These are phyloP conservation scores for Carex littledalei DNA, from an alignment of 176 grass and related monocot genomes.

Conservation along the genomic window DNA sequence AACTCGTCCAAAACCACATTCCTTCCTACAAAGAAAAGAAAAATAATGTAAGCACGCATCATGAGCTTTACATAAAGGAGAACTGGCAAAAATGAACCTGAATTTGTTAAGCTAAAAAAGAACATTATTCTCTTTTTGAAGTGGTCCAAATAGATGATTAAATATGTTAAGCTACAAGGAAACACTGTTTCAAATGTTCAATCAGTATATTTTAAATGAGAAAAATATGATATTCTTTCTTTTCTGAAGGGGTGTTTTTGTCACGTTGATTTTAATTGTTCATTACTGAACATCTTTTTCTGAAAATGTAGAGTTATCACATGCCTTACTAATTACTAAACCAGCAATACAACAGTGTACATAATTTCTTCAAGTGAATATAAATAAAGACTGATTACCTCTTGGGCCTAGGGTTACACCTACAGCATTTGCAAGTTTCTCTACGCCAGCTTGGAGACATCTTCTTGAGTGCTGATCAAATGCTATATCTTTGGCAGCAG, in stretches of 20 bases:
- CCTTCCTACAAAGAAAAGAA: conserved; percentile 43
- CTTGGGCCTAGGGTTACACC: conserved; percentile 84
- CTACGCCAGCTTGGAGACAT: conserved; percentile 77
- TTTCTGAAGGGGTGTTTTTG: background rate
- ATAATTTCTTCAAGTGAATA: background rate
- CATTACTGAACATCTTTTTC: background rate
- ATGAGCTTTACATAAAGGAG: background rate
- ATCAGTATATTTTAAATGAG: background rate
- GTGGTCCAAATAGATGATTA: background rate
- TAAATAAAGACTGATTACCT: conserved; percentile 32
- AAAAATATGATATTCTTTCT: background rate
- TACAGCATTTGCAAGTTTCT: conserved; percentile 80
- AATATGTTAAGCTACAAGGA: background rate
- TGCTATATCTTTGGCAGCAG: conserved; percentile 78
- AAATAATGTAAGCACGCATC: background rate
- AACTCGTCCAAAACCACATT: conserved; percentile 94
- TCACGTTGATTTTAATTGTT: background rate
- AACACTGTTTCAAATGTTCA: background rate
- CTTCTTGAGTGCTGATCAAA: conserved; percentile 69
- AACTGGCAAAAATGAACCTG: background rate
- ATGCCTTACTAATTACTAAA: background rate
- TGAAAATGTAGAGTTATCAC: background rate
- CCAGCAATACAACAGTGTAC: background rate
- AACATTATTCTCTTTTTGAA: background rate
- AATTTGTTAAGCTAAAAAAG: background rate